Evolutionary conservation across 306 rosid species (phyloP), one percentile per base, ranked within the genome.

Genomic region (Sesbania bispinosa): DNA sequence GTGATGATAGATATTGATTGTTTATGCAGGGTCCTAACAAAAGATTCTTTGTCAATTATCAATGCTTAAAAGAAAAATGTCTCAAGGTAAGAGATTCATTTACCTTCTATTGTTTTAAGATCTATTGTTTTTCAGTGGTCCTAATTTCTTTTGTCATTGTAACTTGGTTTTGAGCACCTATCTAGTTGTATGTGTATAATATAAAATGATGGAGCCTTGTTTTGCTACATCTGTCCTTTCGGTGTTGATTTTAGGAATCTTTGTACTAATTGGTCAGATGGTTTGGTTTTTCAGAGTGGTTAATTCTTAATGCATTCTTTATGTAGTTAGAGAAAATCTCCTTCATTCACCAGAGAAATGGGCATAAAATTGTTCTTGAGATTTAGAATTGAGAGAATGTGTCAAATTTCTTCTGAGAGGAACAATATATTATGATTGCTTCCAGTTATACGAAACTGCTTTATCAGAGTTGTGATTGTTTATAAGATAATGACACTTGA

Each of bases 11-110:
- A 67, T 69, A 24, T 21, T 43, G 75, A 46, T 63, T 54, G 38
- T 41, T 64, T 62, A 62, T 69, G 80, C 88, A 94, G 98, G 89
- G 89, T 80, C 95, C 86, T 35, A 71, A 94, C 79, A 90, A 87
- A 80, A 77, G 60, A 87, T 94, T 74, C 96, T 94, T 30, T 87
- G 96, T 81, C 92, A 94, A 27, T 85, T 94, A 50, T 94, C 98
- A 42, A 94, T 94, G 97, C 98, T 90, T 47, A 89, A 88, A 78
- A 89, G 98, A 80, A 90, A 65, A 83, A 90, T 94, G 86, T 91
- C 96, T 77, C 97, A 90, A 85, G 97, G 98, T 80, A 78, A 69
- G 82, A 71, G 67, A 52, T 73, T 53, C 20, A 13, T 63, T 27
- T 20, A 13, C 35, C 32, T 70, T 50, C 50, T 32, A 13, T 23